phyloP scores from a whole-genome alignment of 179 eudicot genomes.

The Beta corolliflora region DNA sequence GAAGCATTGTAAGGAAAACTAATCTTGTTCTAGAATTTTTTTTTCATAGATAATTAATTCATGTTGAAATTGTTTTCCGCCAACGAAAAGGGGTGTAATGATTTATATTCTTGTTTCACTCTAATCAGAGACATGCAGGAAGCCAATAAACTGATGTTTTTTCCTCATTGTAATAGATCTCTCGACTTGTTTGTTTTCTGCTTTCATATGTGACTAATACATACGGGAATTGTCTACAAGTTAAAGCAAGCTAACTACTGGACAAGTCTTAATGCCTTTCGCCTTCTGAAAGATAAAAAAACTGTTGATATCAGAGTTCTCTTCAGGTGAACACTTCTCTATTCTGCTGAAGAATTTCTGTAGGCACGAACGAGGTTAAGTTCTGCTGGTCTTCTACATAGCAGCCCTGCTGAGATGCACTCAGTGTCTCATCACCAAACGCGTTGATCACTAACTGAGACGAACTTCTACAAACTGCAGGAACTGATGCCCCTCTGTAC shows the following conservation, averaged over 20 bases:
- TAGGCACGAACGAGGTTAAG: conserved; percentile 33
- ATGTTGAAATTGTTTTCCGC: too few species aligned
- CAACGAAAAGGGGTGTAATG: neutral
- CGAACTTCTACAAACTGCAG: conserved; percentile 42
- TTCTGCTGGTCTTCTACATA: conserved; percentile 22
- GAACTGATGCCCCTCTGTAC: conserved; percentile 47
- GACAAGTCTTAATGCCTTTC: neutral
- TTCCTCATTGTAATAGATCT: neutral
- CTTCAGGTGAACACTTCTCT: conserved; percentile 19
- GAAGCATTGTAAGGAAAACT: too few species aligned
- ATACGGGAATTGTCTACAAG: neutral
- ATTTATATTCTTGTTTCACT: neutral
- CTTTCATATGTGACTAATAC: neutral
- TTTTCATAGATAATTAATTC: too few species aligned
- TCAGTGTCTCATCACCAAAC: conserved; percentile 8
- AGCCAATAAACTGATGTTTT: neutral
- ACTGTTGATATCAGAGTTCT: neutral
- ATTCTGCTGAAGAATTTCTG: conserved; percentile 28
- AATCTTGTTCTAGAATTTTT: too few species aligned
- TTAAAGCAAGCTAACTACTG: neutral
- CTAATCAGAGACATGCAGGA: neutral
- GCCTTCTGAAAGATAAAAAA: neutral
- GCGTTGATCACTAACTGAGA: conserved; percentile 25
- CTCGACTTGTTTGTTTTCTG: neutral
- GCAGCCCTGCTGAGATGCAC: conserved; percentile 14